Conservation (phyloP, 495 filamentous ascomycete genomes). For the Penicillium arizonense region DNA sequence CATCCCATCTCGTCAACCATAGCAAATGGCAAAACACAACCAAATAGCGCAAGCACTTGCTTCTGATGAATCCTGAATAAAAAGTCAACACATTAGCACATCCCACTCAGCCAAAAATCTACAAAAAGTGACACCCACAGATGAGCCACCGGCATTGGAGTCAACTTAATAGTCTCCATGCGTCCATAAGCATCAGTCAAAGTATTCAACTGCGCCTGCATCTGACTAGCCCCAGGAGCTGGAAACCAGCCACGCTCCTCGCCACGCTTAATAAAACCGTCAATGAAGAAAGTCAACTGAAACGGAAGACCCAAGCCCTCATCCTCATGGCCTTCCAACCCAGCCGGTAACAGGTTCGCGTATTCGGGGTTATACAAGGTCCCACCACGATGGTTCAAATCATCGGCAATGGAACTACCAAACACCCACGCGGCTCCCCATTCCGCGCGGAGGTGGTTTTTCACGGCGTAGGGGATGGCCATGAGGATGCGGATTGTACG, state of each 20-base stretch:
- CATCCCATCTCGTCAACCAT: slow-evolving; percentile 71
- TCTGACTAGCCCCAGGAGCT: slow-evolving; percentile 58
- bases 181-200: slow-evolving; percentile 64
- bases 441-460: slow-evolving; percentile 72
- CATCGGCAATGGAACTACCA: slow-evolving; percentile 36
- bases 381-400: slow-evolving; percentile 43
- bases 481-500: slow-evolving; percentile 58
- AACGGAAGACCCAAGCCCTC: slow-evolving; percentile 64
- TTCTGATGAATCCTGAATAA: slow-evolving; percentile 64
- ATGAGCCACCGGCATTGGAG: slow-evolving; percentile 74
- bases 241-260: slow-evolving; percentile 59
- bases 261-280: slow-evolving; percentile 64
- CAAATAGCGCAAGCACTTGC: slow-evolving; percentile 71
- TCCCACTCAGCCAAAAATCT: not conserved
- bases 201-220: slow-evolving; percentile 62
- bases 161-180: slow-evolving; percentile 74
- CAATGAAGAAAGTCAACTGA: slow-evolving; percentile 66
- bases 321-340: slow-evolving; percentile 59
- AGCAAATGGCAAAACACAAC: slow-evolving; percentile 70
- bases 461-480: slow-evolving; percentile 72
- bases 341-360: slow-evolving; percentile 56
- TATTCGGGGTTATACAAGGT: slow-evolving; percentile 58
- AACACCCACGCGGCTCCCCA: slow-evolving; percentile 58
- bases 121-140: slow-evolving; percentile 41
- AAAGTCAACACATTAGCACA: not conserved